phyloP scores from a whole-genome alignment of 2,329 filamentous ascomycete genomes.

The Bipolaris oryzae region DNA sequence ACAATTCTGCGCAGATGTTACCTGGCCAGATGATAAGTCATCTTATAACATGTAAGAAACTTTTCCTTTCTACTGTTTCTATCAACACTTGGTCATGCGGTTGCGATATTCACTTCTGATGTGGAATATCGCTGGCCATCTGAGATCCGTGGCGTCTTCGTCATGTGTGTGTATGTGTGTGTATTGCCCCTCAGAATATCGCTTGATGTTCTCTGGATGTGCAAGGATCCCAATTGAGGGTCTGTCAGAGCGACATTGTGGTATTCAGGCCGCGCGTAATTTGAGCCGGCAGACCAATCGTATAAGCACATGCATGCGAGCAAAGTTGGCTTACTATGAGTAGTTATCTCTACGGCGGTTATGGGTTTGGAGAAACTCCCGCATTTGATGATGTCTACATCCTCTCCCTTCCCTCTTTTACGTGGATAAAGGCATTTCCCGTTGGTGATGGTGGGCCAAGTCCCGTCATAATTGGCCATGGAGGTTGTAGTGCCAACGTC shows the following conservation, averaged over 20 bases:
- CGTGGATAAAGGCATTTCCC: constrained; percentile 65
- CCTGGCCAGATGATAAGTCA: constrained; percentile 64
- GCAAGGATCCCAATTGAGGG: background rate
- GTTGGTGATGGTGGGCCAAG: constrained; percentile 45
- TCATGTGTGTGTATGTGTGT: background rate
- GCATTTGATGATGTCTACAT: constrained; percentile 69
- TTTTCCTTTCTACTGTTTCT: background rate
- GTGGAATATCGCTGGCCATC: background rate
- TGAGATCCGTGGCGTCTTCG: background rate
- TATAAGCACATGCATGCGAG: background rate
- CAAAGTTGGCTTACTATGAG: background rate
- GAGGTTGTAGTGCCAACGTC: constrained; percentile 63
- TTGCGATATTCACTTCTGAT: background rate
- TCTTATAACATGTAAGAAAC: constrained; percentile 67
- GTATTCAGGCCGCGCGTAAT: background rate
- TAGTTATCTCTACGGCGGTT: constrained; percentile 68
- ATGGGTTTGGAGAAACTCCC: constrained; percentile 55
- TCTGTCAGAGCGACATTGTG: background rate
- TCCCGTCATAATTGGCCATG: constrained; percentile 55
- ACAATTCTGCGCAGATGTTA: constrained; percentile 66
- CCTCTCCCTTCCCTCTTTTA: constrained; percentile 66
- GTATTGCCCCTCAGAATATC: background rate
- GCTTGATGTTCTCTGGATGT: background rate
- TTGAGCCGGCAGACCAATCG: background rate
- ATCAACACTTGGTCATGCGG: background rate